Evolutionary conservation across 78 protist genomes (phyloP).

Genomic region (Creolimax fragrantissima): DNA sequence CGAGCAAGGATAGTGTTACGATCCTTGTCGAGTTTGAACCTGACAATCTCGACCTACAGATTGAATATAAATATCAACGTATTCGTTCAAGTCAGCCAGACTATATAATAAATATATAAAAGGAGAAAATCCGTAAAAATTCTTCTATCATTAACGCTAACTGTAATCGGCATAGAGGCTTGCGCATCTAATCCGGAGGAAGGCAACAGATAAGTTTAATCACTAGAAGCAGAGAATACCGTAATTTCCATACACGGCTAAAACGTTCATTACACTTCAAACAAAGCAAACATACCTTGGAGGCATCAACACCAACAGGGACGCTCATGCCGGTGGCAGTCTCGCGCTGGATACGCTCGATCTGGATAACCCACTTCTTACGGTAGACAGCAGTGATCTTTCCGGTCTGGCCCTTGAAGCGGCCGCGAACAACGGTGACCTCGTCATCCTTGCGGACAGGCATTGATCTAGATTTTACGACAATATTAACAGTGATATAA

Average conservation of each 20-base stretch:
- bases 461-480: constrained; percentile 60
- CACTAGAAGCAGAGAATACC: neutral
- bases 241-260: neutral
- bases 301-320: constrained; percentile 66
- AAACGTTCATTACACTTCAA: neutral
- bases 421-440: constrained; percentile 86
- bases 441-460: constrained; percentile 99
- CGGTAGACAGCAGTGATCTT: constrained; percentile 86
- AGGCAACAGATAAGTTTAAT: neutral
- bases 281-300: constrained; percentile 37
- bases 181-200: neutral
- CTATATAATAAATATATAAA: too few relatives aligned
- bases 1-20: constrained; percentile 80
- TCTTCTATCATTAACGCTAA: too few relatives aligned
- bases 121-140: too few relatives aligned
- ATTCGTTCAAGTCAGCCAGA: too few relatives aligned
- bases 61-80: constrained; percentile 46
- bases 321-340: constrained; percentile 86
- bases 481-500: neutral
- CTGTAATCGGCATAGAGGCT: neutral
- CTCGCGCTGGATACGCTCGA: constrained; percentile 78
- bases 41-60: constrained; percentile 82
- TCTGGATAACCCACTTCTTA: constrained; percentile 83
- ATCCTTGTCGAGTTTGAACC: constrained; percentile 86
- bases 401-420: constrained; percentile 76